Percentiles rank a stretch among this genome's conserved stretches.
These are phyloP conservation scores for Cylindrodendrum hubeiense DNA, from an alignment of 2,329 filamentous ascomycete genomes.

Conservation along the genomic window DNA sequence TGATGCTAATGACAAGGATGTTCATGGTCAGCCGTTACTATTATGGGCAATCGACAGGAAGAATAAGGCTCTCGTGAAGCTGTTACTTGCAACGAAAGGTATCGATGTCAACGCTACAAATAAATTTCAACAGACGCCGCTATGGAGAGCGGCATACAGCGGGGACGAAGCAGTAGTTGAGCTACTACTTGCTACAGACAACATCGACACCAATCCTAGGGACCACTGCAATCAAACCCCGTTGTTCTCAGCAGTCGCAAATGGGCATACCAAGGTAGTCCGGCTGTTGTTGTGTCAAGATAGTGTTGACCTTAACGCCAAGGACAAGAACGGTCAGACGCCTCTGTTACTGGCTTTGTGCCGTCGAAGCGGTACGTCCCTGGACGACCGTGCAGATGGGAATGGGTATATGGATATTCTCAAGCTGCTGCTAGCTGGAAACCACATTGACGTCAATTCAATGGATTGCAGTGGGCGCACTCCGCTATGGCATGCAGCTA, in stretches of 20 bases:
- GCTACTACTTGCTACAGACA: neutral
- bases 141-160: neutral
- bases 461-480: neutral
- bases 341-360: neutral
- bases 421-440: neutral
- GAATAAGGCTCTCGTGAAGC: neutral
- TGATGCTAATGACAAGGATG: neutral
- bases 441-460: neutral
- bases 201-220: too few relatives aligned
- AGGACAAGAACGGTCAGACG: neutral
- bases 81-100: neutral
- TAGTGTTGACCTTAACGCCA: neutral
- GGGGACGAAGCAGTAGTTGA: neutral
- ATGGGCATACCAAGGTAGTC: too few relatives aligned
- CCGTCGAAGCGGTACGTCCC: too few relatives aligned
- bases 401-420: too few relatives aligned
- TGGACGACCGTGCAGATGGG: too few relatives aligned
- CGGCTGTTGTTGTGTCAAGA: neutral
- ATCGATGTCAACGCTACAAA: neutral
- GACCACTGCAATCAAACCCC: too few relatives aligned
- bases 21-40: neutral
- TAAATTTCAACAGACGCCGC: neutral
- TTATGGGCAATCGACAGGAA: neutral
- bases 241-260: too few relatives aligned
- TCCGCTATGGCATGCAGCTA: neutral